phyloP scores from a whole-genome alignment of 805 yeast genomes.

The Saccharomycopsis sp. region DNA sequence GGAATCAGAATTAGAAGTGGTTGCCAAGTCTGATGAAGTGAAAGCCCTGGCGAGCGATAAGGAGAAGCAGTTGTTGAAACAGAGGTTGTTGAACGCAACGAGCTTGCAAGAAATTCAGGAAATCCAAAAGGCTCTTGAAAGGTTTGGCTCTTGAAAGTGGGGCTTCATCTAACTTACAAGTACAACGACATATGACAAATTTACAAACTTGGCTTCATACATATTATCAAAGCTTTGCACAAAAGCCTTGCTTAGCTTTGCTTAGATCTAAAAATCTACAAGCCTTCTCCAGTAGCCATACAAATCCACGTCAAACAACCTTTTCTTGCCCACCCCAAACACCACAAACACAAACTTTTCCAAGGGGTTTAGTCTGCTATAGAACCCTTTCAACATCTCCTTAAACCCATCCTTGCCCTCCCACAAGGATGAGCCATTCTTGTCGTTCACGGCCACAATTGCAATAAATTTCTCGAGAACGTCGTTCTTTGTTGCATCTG shows the following conservation, averaged over 20 bases:
- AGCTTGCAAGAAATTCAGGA: conserved; percentile 67
- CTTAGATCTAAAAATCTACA: too few relatives aligned
- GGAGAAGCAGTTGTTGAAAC: conserved; percentile 43
- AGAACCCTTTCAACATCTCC: background rate
- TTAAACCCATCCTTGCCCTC: background rate
- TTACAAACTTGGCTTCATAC: too few relatives aligned
- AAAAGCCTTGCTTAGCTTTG: too few relatives aligned
- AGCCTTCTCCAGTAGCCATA: background rate
- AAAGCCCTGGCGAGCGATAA: conserved; percentile 38
- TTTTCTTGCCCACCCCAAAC: conserved; percentile 3
- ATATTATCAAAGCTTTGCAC: too few relatives aligned
- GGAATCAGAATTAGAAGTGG: conserved; percentile 28
- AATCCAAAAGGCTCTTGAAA: conserved; percentile 52
- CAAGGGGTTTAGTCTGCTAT: too few relatives aligned
- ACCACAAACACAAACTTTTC: conserved; percentile 6
- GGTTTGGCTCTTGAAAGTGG: too few relatives aligned
- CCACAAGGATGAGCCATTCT: too few relatives aligned
- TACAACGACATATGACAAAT: too few relatives aligned
- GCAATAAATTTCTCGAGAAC: background rate
- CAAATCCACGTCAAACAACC: conserved; percentile 1
- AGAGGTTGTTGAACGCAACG: conserved; percentile 51
- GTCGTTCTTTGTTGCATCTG: too few relatives aligned
- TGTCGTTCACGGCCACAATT: background rate
- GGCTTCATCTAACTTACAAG: too few relatives aligned
- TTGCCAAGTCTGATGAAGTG: conserved; percentile 28